Evolutionary conservation across 106 monocot genomes (phyloP), one percentile per base, ranked within the genome.

Genomic region (Allium fistulosum): DNA sequence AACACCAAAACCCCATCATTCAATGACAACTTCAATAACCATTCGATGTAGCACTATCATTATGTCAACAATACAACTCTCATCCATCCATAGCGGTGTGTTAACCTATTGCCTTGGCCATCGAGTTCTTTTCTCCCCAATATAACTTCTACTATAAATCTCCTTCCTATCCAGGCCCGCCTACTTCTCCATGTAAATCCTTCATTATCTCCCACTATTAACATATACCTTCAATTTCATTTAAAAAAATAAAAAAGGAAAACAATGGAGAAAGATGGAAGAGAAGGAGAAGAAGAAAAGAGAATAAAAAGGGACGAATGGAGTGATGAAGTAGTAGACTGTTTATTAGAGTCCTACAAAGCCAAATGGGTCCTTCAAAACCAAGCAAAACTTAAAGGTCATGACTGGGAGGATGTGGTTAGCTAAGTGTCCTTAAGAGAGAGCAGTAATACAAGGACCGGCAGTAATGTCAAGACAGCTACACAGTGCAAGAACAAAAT

Each of bases 401-500:
- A 69, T 10, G 75, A 76, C 68, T 76, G 75, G 69, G 69, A 76
- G 45, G 75, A 76, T 7, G 75, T 76, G 61, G 75, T 59, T 2
- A 61, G 53, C 7, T n/a, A 46, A 11, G 75, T 76, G 37, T 76
- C 61, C 4, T n/a, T 53, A 5, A 51, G 53, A 14, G 61, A 13
- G 7, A 14, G 11, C 1, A 9, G 14, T 27, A 22, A 27, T 28
- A 16, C 61, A 37, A 37, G 37, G 37, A 37, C 0, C 1, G 15
- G 62, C 26, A 53, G 58, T 2, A 26, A 48, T 4, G 14, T 52
- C 7, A 75, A 75, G 66, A 75, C 75, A 22, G 48, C 60, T 15
- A 60, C 67, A 8, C 75, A 68, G 75, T 75, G 75, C 62, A 69
- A 76, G 75, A 76, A 69, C 53, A 76, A 76, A 62, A 62, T 69